Conservation (phyloP, 2,329 filamentous ascomycete genomes). For the Cladosporium sp. region DNA sequence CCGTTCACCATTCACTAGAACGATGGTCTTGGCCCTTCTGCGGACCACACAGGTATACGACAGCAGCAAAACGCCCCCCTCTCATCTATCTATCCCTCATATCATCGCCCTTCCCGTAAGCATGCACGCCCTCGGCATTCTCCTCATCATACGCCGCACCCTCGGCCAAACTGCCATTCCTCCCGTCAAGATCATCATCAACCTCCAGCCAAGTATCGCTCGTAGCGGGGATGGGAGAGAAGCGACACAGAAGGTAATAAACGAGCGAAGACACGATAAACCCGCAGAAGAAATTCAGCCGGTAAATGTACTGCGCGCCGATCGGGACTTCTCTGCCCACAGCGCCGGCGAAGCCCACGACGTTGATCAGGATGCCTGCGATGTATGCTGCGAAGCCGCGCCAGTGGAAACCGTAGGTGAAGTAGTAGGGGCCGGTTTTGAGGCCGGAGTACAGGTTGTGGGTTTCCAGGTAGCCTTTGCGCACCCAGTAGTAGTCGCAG, state of each 20-base stretch:
- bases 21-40: too few species aligned
- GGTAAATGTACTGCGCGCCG: constrained; percentile 81
- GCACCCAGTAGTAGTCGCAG: constrained; percentile 79
- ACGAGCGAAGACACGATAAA: constrained; percentile 63
- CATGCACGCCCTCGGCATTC: constrained; percentile 2
- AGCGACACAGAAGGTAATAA: constrained; percentile 66
- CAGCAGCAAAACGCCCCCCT: too few species aligned
- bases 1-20: too few species aligned
- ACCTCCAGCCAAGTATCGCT: constrained; percentile 76
- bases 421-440: constrained; percentile 66
- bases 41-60: too few species aligned
- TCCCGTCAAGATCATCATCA: constrained; percentile 45
- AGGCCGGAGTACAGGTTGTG: constrained; percentile 73
- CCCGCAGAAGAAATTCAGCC: constrained; percentile 84
- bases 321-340: constrained; percentile 66
- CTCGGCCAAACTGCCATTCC: constrained; percentile 2
- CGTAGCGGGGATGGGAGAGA: constrained; percentile 68
- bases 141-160: constrained; percentile 3
- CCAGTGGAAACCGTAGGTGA: constrained; percentile 70
- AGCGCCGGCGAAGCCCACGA: constrained; percentile 84
- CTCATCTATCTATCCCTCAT: not conserved
- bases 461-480: constrained; percentile 73
- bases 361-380: constrained; percentile 78
- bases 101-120: not conserved
- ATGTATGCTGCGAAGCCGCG: constrained; percentile 80